Base-by-base conservation (phyloP, 257 asterid species). In the Salvia miltiorrhiza region DNA sequence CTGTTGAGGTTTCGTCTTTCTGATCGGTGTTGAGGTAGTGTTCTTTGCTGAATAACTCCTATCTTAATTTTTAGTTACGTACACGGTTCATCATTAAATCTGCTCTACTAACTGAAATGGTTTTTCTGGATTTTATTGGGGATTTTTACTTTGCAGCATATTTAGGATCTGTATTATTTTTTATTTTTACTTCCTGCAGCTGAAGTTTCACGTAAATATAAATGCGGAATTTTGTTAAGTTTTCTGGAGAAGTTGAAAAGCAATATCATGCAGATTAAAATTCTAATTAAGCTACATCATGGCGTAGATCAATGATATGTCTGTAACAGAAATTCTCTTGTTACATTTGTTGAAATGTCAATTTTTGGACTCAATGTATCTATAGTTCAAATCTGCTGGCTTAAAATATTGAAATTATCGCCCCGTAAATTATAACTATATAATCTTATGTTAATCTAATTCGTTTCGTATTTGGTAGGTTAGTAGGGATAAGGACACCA, bases 401-500 rank as follows among this genome's bases (percentile, higher is more conserved):
- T 56, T 63, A 11, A 70, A 16, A 30, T 16, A 9, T 7, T 54
- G 65, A 20, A 39, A 14, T 67, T 70, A 11, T 67, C 79, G 23
- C 61, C 54, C 19, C 4, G 30, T 49, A 26, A 40, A 72, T 23
- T 49, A 50, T 17, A 9, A 6, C n/a, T n/a, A n/a, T 41, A 3
- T 1, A 9, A 4, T 67, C n/a, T 52, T 35, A 10, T 59, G 14
- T n/a, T n/a, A 16, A 62, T 32, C 16, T 30, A 39, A 24, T 43
- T 9, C 9, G 4, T 33, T 37, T 37, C 58, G n/a, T 45, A 44
- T 9, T 14, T 30, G 28, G 62, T 75, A 23, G 73, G 68, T 63
- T 55, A 12, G 69, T 73, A 65, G 7, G 65, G 81, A 78, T 44
- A 52, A 69, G 63, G 70, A 67, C 76, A 35, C 10, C 12, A 59